A percentile compares a stretch with the other conserved stretches of the same genome.
These are phyloP conservation scores for Pestalotiopsis sp. DNA, from an alignment of 2,329 filamentous ascomycete genomes.

Conservation along the genomic window DNA sequence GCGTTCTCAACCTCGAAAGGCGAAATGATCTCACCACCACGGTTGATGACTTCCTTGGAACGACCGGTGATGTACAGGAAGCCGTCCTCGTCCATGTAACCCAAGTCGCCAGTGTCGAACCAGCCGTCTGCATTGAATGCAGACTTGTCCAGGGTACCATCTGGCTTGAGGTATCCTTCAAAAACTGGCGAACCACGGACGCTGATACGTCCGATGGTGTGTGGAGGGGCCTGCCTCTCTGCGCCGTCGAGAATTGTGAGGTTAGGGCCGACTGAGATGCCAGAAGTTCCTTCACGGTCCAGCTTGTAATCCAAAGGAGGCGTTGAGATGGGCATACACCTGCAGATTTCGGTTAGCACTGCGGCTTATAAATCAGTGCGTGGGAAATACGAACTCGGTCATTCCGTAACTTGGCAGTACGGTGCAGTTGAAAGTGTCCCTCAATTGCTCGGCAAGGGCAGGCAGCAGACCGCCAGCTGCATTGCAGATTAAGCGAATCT, in stretches of 20 bases:
- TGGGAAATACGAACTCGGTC: constrained; percentile 44
- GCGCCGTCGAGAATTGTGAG: constrained; percentile 50
- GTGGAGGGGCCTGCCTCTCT: constrained; percentile 31
- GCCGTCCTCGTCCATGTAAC: constrained; percentile 52
- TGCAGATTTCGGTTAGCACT: background rate
- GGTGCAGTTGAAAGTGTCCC: constrained; percentile 52
- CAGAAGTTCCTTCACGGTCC: constrained; percentile 56
- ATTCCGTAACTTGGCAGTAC: constrained; percentile 62
- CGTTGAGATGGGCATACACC: constrained; percentile 60
- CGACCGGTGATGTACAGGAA: constrained; percentile 59
- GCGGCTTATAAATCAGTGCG: background rate
- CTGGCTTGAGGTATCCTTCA: constrained; percentile 48
- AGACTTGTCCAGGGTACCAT: constrained; percentile 46
- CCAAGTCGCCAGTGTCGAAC: constrained; percentile 60
- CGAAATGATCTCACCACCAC: constrained; percentile 61
- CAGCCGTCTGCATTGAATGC: constrained; percentile 51
- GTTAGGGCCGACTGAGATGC: constrained; percentile 54
- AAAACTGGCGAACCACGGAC: constrained; percentile 56
- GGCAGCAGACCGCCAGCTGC: constrained; percentile 57
- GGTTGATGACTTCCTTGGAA: constrained; percentile 60
- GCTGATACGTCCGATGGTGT: constrained; percentile 49
- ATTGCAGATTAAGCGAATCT: constrained; percentile 57
- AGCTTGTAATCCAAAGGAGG: constrained; percentile 55
- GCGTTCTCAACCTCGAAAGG: constrained; percentile 63
- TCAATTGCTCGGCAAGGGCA: constrained; percentile 49